Evolutionary conservation across 352 stramenopile genomes (phyloP).

Genomic region (Salisapilia sapeloensis): DNA sequence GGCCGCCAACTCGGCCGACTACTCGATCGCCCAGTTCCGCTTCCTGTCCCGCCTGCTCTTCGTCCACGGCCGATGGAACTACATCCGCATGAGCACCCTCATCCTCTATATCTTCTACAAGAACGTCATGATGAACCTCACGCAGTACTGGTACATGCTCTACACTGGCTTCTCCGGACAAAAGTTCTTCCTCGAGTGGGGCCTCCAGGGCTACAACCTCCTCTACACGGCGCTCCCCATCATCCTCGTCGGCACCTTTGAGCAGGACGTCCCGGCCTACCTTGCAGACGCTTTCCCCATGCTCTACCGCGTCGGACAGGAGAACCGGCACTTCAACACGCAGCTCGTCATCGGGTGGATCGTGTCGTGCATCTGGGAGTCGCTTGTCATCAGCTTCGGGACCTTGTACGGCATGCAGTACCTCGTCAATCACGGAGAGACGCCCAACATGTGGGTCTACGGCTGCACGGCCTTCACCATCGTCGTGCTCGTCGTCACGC

Average conservation of each 20-base stretch:
- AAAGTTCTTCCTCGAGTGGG: conserved; percentile 79
- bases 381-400: conserved; percentile 68
- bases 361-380: conserved; percentile 68
- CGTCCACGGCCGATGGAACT: conserved; percentile 89
- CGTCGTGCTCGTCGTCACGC: conserved; percentile 88
- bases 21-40: conserved; percentile 89
- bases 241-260: conserved; percentile 64
- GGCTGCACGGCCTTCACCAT: conserved; percentile 88
- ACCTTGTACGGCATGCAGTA: conserved; percentile 71
- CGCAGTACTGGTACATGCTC: conserved; percentile 90
- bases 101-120: conserved; percentile 94
- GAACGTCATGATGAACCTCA: conserved; percentile 91
- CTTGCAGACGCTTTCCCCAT: conserved; percentile 51
- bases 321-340: conserved; percentile 76
- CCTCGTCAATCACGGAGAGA: conserved; percentile 66
- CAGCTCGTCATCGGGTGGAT: conserved; percentile 75
- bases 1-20: conserved; percentile 89
- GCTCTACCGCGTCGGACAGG: conserved; percentile 70
- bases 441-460: conserved; percentile 87
- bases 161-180: conserved; percentile 80
- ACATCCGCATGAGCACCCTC: conserved; percentile 85
- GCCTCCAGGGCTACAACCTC: conserved; percentile 79
- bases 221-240: conserved; percentile 78
- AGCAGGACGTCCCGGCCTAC: conserved; percentile 68
- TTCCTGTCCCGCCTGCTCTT: conserved; percentile 84